Evolutionary conservation across 1,284 basidiomycete species (phyloP), one percentile per base, ranked within the genome.

Genomic region (Moesziomyces globuligerus): DNA sequence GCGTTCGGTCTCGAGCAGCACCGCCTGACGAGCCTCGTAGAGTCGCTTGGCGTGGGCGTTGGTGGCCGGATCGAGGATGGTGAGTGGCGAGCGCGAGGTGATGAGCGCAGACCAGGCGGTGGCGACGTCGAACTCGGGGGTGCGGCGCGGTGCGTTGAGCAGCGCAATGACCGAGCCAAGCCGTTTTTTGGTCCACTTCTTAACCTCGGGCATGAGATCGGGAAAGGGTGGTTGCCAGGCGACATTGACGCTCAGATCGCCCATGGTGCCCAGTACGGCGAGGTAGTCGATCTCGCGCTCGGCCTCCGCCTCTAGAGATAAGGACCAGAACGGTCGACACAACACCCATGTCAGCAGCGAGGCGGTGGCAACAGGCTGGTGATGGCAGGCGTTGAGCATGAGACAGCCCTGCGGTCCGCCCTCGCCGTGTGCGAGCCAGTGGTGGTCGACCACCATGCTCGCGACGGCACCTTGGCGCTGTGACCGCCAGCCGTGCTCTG

Each of bases 171-270:
- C 47, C 4, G 64, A 52, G 1, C 70, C 70, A 8, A 76, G 57
- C 11, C 64, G 62, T 23, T 72, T 74, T 18, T 71, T 75, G 21
- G 69, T 67, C 72, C 75, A 76, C 38, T 55, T 50, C 34, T 75
- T 76, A 18, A 76, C 48, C 38, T 76, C 60, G 2, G 43, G 41
- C 0, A 46, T 48, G 34, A 76, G 50, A 21, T 75, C 72, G 7
- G 75, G 75, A 29, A 74, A 76, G 3, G 75, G 75, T 23, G 75
- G 56, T 10, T 67, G 58, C 72, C 75, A 76, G 6, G 48, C 34
- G 15, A 76, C 72, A 17, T 69, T 66, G 39, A 72, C 72, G 24
- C 49, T 42, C 8, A 76, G 55, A 43, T 76, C 75, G 7, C 75
- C 75, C 62, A 69, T 70, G 0, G 75, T 76, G 3, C 75, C 75